A percentile compares a stretch with the other conserved stretches of the same genome.
Conservation (phyloP, 768 basidiomycete genomes). For the Tylopilus rubrobrunneus region DNA sequence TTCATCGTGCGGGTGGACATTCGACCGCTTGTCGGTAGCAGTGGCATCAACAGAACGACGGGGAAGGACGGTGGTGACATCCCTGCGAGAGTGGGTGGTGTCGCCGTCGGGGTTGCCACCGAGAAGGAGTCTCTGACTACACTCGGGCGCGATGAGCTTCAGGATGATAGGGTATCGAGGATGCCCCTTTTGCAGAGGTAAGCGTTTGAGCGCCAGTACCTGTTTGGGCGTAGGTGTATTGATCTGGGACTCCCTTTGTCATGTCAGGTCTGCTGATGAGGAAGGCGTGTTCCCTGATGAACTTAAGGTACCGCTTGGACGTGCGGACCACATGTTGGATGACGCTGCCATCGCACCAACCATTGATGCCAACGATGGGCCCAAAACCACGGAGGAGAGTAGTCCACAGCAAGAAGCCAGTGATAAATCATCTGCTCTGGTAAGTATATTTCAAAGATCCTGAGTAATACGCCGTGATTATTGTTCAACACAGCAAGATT, state of each 20-base stretch:
- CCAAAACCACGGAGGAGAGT: constrained; percentile 16
- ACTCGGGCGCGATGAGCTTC: constrained; percentile 71
- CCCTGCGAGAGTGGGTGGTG: constrained; percentile 35
- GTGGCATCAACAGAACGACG: constrained; percentile 1
- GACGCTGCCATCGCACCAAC: constrained; percentile 22
- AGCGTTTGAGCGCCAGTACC: neutral
- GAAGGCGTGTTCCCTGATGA: constrained; percentile 57
- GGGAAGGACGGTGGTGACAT: constrained; percentile 7
- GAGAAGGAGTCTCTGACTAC: constrained; percentile 76
- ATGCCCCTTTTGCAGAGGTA: constrained; percentile 71
- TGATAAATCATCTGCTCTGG: constrained; percentile 19
- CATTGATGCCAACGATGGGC: constrained; percentile 12
- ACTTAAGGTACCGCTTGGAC: constrained; percentile 54
- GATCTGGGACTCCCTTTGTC: neutral
- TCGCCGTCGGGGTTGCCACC: constrained; percentile 43
- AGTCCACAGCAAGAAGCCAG: constrained; percentile 15
- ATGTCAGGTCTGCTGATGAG: constrained; percentile 49
- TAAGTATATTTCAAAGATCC: constrained; percentile 11
- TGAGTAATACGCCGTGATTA: neutral
- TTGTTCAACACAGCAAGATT: constrained; percentile 15
- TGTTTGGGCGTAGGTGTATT: neutral
- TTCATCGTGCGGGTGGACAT: constrained; percentile 57
- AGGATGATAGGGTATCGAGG: constrained; percentile 64
- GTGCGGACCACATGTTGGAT: constrained; percentile 58
- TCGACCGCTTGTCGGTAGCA: constrained; percentile 41